These are phyloP conservation scores for Podaxis rugospora DNA, from an alignment of 768 basidiomycete genomes.

Conservation along the genomic window DNA sequence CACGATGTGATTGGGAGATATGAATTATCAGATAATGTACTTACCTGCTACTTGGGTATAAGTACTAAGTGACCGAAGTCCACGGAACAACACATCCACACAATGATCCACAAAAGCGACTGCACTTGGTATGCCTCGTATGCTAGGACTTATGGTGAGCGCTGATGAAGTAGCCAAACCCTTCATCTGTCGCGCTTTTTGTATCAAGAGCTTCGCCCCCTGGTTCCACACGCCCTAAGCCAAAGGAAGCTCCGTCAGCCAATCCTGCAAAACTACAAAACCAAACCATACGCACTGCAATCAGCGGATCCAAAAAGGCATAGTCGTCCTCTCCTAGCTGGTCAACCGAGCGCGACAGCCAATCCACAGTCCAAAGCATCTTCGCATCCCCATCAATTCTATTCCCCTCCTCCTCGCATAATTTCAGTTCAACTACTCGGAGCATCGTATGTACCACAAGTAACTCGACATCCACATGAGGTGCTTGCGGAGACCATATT, in stretches of 20 bases:
- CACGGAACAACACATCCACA: slow-evolving; percentile 8
- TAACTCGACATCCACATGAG: slow-evolving; percentile 36
- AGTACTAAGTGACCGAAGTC: slow-evolving; percentile 7
- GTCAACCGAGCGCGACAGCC: slow-evolving; percentile 39
- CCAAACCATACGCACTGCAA: slow-evolving; percentile 36
- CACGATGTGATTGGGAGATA: background rate
- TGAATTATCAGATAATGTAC: background rate
- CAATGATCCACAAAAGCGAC: slow-evolving; percentile 7
- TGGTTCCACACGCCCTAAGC: slow-evolving; percentile 9
- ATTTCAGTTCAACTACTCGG: slow-evolving; percentile 41
- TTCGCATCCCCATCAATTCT: slow-evolving; percentile 16
- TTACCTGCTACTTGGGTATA: slow-evolving; percentile 10
- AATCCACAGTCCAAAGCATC: slow-evolving; percentile 38
- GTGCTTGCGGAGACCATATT: slow-evolving; percentile 25
- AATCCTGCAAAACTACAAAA: background rate
- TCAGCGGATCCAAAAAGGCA: slow-evolving; percentile 47
- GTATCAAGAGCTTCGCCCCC: slow-evolving; percentile 46
- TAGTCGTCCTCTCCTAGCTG: slow-evolving; percentile 48
- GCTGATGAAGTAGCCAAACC: background rate
- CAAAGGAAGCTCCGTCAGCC: background rate
- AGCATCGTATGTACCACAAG: slow-evolving; percentile 46
- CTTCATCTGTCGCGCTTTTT: slow-evolving; percentile 56
- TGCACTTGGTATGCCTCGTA: slow-evolving; percentile 2
- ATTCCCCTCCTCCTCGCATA: slow-evolving; percentile 3
- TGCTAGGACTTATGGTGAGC: background rate